Evolutionary conservation across 1,284 basidiomycete species (phyloP).

Genomic region (Ceratobasidium sp.): DNA sequence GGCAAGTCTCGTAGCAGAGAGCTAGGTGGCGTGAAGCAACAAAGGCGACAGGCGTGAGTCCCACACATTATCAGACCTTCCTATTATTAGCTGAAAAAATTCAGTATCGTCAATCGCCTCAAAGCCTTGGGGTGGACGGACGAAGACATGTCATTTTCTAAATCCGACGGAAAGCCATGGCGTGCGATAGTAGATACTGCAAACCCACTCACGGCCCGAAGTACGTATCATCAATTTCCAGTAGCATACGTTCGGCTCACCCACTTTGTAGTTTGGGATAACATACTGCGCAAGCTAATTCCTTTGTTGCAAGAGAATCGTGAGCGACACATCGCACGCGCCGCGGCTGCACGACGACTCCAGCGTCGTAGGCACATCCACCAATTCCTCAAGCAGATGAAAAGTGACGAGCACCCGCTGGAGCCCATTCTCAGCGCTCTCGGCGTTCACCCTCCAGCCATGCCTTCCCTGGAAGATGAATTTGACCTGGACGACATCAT

Average conservation of each 20-base stretch:
- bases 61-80: not conserved
- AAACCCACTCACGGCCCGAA: not conserved
- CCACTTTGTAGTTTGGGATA: not conserved
- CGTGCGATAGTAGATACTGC: not conserved
- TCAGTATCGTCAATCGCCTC: conserved; percentile 5
- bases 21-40: not conserved
- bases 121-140: conserved; percentile 22
- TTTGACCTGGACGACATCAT: not conserved
- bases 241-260: not conserved
- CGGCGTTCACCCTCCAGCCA: not conserved
- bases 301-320: conserved; percentile 20
- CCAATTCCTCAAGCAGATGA: not conserved
- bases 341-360: not conserved
- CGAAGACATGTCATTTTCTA: not conserved
- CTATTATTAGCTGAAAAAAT: not conserved
- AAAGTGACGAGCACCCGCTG: not conserved
- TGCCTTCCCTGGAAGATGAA: not conserved
- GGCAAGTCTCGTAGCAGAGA: not conserved
- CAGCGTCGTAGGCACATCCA: not conserved
- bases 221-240: not conserved
- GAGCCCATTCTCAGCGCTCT: not conserved
- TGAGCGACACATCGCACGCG: not conserved
- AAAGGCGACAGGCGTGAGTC: conserved; percentile 1
- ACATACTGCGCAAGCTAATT: conserved; percentile 22
- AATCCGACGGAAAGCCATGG: not conserved